Evolutionary conservation across 2,329 filamentous ascomycete species (phyloP).

Genomic region (Colletotrichum tanaceti): DNA sequence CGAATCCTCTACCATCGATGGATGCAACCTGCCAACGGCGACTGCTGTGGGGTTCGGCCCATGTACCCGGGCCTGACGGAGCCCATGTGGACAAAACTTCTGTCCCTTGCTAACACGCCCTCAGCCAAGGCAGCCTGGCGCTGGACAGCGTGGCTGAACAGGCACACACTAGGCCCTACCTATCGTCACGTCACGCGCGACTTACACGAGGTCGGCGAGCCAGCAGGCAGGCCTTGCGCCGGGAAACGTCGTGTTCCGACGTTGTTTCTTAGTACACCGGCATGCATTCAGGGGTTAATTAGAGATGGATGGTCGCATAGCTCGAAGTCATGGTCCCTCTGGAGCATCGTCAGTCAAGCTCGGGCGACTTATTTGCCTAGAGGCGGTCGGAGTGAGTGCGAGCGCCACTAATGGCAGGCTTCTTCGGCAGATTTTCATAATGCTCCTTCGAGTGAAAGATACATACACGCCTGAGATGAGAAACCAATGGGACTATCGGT

Average conservation of each 20-base stretch:
- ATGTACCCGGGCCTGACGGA: not conserved
- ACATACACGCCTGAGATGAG: not conserved
- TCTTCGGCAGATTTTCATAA: no score
- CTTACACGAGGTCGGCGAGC: conserved; percentile 4
- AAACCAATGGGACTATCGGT: not conserved
- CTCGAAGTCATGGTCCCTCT: not conserved
- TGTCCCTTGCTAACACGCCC: conserved; percentile 11
- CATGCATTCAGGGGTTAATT: not conserved
- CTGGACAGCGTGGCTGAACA: not conserved
- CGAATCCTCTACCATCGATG: not conserved
- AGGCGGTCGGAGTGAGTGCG: not conserved
- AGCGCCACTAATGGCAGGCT: not conserved
- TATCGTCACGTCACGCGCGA: conserved; percentile 9
- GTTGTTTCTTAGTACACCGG: not conserved
- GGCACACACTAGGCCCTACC: not conserved
- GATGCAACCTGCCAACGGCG: no score
- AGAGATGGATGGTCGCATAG: not conserved
- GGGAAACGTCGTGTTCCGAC: not conserved
- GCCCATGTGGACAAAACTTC: not conserved
- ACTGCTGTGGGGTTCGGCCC: not conserved
- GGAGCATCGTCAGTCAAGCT: not conserved
- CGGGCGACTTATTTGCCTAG: not conserved
- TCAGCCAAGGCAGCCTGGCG: conserved; percentile 34
- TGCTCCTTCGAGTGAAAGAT: no score
- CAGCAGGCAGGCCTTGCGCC: conserved; percentile 1